These are phyloP conservation scores for Chionographis japonica DNA, from an alignment of 106 monocot species.

Conservation along the genomic window DNA sequence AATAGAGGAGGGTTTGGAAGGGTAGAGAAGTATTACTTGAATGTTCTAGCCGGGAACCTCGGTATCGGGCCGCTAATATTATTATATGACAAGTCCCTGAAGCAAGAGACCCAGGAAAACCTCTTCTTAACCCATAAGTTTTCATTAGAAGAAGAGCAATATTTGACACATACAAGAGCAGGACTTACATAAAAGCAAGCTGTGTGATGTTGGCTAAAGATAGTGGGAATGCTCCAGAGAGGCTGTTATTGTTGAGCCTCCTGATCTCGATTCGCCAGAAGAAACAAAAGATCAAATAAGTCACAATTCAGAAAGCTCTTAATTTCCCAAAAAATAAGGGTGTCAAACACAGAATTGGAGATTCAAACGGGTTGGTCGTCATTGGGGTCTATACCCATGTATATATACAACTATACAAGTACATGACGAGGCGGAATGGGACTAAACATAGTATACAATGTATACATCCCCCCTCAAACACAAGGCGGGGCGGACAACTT, in stretches of 20 bases:
- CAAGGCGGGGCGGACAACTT: too few species aligned
- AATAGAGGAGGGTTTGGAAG: background rate
- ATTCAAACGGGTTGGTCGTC: too few species aligned
- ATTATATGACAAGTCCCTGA: slow-evolving; percentile 62
- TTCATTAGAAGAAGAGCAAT: background rate
- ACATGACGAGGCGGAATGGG: too few species aligned
- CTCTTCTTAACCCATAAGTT: background rate
- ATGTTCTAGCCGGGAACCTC: slow-evolving; percentile 45
- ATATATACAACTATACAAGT: too few species aligned
- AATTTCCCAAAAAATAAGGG: background rate
- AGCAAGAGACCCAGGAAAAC: background rate
- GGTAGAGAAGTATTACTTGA: slow-evolving; percentile 29
- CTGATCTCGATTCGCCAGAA: slow-evolving; percentile 8
- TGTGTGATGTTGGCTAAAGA: slow-evolving; percentile 20
- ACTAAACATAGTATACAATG: too few species aligned
- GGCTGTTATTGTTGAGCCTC: slow-evolving; percentile 56
- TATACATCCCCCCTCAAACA: too few species aligned
- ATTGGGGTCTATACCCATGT: too few species aligned
- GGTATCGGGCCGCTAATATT: slow-evolving; percentile 58
- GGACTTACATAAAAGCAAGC: slow-evolving; percentile 38
- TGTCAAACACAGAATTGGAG: too few species aligned
- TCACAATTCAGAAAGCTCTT: background rate
- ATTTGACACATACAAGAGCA: background rate
- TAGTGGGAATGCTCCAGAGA: slow-evolving; percentile 31
- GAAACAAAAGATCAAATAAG: background rate